Percentiles rank a stretch among this genome's conserved stretches.
These are phyloP conservation scores for Zoysia matrella DNA, from an alignment of 202 grass and related monocot species.

Conservation along the genomic window DNA sequence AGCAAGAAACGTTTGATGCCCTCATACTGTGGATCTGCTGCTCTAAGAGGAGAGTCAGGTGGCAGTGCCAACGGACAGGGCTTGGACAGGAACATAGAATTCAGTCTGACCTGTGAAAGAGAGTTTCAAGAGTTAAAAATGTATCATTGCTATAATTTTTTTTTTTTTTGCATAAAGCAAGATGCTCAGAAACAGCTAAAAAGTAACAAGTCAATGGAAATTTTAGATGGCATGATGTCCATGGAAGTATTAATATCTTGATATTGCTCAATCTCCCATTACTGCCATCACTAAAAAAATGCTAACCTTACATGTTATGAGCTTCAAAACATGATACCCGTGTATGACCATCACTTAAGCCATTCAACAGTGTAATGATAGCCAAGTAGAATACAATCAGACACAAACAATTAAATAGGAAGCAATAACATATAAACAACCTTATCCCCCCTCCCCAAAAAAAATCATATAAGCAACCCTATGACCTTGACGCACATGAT, in stretches of 20 bases:
- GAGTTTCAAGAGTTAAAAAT: background rate
- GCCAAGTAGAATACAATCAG: background rate
- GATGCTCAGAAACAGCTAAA: conserved; percentile 17
- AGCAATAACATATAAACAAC: background rate
- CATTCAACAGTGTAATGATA: background rate
- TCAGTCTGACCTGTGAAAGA: conserved; percentile 72
- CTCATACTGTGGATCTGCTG: conserved; percentile 70
- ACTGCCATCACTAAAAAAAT: conserved; percentile 14
- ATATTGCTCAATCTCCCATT: background rate
- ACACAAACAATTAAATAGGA: background rate
- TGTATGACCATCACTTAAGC: background rate
- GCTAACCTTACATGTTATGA: background rate
- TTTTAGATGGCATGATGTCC: background rate
- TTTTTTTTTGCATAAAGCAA: background rate
- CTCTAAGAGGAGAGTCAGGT: conserved; percentile 77
- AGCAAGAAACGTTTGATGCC: conserved; percentile 75
- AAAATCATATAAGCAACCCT: background rate
- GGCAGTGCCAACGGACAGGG: conserved; percentile 89
- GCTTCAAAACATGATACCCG: conserved; percentile 5
- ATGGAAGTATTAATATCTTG: conserved; percentile 15
- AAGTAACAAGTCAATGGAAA: background rate
- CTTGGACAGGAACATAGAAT: conserved; percentile 90
- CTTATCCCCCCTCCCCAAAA: too few relatives aligned
- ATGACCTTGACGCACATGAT: background rate
- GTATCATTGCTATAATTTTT: too few relatives aligned